phyloP scores from a whole-genome alignment of 164 flowering plant genomes.

The Stephania yunnanensis region DNA sequence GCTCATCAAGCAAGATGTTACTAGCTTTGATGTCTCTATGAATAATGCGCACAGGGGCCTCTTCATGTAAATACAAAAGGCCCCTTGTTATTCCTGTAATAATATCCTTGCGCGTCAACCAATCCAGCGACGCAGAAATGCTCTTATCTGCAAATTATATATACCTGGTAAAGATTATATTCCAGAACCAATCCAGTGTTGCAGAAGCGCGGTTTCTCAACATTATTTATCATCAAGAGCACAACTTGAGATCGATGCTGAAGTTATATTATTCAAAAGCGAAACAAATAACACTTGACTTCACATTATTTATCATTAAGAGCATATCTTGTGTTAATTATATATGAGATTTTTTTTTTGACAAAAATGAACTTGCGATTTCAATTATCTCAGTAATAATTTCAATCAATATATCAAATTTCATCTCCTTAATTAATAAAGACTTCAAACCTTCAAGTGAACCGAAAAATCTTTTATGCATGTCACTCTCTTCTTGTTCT shows the following conservation, averaged over 20 bases:
- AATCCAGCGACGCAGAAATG: constrained; percentile 43
- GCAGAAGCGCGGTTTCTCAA: background rate
- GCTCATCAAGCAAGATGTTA: constrained; percentile 69
- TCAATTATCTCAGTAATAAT: background rate
- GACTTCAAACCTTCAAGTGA: no score
- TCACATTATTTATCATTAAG: no score
- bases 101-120: constrained; percentile 53
- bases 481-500: no score
- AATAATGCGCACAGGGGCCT: constrained; percentile 71
- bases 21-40: constrained; percentile 92
- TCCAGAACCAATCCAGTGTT: background rate
- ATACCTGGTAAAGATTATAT: background rate
- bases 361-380: background rate
- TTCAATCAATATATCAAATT: no score
- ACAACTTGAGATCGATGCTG: background rate
- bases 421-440: no score
- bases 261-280: no score
- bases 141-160: constrained; percentile 34
- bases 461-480: no score
- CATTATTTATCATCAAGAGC: no score
- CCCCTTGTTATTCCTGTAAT: constrained; percentile 64
- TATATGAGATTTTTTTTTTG: no score
- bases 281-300: no score
- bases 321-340: no score
- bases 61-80: constrained; percentile 83